Evolutionary conservation across 129 eudicot species (phyloP).

Genomic region (Lonicera japonica): DNA sequence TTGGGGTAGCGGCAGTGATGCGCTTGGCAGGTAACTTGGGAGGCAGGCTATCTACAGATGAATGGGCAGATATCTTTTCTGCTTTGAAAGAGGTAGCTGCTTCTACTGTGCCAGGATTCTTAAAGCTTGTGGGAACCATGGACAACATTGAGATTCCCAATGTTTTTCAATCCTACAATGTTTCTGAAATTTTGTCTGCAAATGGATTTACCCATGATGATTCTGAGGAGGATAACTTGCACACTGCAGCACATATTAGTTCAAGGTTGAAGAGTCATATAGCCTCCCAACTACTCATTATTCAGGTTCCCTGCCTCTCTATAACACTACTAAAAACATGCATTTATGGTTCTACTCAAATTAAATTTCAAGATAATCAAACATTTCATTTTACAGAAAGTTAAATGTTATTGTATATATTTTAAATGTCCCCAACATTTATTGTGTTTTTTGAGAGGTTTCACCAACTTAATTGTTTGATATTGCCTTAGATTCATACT

Average conservation of each 20-base stretch:
- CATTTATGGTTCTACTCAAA: too few relatives aligned
- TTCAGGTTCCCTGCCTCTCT: slow-evolving; percentile 54
- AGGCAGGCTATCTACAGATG: slow-evolving; percentile 62
- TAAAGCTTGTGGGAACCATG: slow-evolving; percentile 58
- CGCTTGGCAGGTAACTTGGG: slow-evolving; percentile 70
- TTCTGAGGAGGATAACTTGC: slow-evolving; percentile 51
- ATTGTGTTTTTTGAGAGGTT: too few relatives aligned
- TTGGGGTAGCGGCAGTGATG: slow-evolving; percentile 79
- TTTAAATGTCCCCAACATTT: too few relatives aligned
- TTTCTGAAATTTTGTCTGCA: slow-evolving; percentile 31
- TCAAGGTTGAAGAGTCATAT: slow-evolving; percentile 88
- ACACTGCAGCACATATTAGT: slow-evolving; percentile 66
- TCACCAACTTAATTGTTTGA: too few relatives aligned
- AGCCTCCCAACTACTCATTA: slow-evolving; percentile 64
- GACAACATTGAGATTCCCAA: slow-evolving; percentile 58
- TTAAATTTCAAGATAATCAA: too few relatives aligned
- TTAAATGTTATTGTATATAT: too few relatives aligned
- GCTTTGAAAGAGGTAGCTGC: slow-evolving; percentile 57
- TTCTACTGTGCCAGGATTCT: slow-evolving; percentile 55
- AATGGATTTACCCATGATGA: slow-evolving; percentile 37
- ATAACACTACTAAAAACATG: too few relatives aligned
- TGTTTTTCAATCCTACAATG: slow-evolving; percentile 27
- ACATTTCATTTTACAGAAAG: too few relatives aligned
- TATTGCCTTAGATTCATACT: too few relatives aligned
- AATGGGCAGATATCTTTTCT: slow-evolving; percentile 66